Evolutionary conservation across 225 moss, liverwort and hornwort species (phyloP).

Genomic region (Pseudoscleropodium purum): DNA sequence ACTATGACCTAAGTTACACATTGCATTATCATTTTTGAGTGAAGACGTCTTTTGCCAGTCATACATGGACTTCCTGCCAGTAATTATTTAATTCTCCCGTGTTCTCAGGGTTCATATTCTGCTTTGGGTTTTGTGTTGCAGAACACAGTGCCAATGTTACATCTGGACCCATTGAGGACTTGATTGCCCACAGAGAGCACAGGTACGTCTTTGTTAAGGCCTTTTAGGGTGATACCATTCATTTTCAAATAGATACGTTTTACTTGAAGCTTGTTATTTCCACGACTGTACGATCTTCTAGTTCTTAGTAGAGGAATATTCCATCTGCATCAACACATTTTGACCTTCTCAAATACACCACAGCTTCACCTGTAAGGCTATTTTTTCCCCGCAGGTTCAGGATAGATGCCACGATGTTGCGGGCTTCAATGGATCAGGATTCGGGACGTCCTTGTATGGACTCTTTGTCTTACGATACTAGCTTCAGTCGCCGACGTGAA

Average conservation of each 20-base stretch:
- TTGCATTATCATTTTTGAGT: background rate
- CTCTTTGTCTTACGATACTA: conserved; percentile 31
- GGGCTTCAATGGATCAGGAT: conserved; percentile 66
- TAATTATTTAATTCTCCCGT: background rate
- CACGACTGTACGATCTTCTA: background rate
- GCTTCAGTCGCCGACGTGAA: conserved; percentile 29
- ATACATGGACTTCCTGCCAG: background rate
- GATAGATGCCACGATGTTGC: conserved; percentile 68
- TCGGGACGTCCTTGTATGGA: conserved; percentile 41
- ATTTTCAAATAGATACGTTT: background rate
- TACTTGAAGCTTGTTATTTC: background rate
- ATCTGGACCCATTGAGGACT: conserved; percentile 93
- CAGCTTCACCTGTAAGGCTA: background rate
- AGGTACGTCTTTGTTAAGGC: conserved; percentile 32
- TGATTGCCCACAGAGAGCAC: conserved; percentile 96
- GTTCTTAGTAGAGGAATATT: background rate
- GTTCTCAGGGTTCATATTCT: conserved; percentile 5
- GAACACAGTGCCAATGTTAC: conserved; percentile 58
- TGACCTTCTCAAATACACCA: background rate
- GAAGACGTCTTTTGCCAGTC: background rate
- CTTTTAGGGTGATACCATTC: background rate
- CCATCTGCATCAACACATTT: background rate
- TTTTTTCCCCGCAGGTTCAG: conserved; percentile 53
- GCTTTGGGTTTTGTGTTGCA: conserved; percentile 15
- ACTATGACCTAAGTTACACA: background rate